These are phyloP conservation scores for Globisporangium cystogenes DNA, from an alignment of 352 stramenopile species.

Conservation along the genomic window DNA sequence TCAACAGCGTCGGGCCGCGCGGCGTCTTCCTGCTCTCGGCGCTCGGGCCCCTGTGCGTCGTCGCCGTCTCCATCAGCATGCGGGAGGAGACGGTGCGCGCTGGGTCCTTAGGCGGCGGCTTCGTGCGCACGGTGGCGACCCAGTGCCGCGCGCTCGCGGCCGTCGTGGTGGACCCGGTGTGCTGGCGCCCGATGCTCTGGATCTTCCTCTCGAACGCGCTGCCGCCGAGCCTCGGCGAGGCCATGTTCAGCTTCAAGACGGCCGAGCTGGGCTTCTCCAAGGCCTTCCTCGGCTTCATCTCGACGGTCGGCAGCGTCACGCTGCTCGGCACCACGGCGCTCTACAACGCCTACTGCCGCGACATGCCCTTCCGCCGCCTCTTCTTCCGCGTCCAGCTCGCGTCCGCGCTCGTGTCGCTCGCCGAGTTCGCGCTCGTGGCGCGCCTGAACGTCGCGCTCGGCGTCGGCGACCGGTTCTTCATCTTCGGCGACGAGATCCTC, in stretches of 20 bases:
- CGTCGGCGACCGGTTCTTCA: slow-evolving; percentile 68
- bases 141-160: slow-evolving; percentile 47
- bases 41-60: slow-evolving; percentile 55
- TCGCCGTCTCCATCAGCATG: slow-evolving; percentile 55
- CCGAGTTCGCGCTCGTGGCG: slow-evolving; percentile 68
- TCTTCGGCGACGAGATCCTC: slow-evolving; percentile 79
- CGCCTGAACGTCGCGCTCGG: slow-evolving; percentile 57
- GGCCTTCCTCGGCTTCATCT: slow-evolving; percentile 78
- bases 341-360: slow-evolving; percentile 78
- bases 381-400: slow-evolving; percentile 73
- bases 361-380: slow-evolving; percentile 73
- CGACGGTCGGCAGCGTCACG: slow-evolving; percentile 63
- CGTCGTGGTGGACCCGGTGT: slow-evolving; percentile 66
- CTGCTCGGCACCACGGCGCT: slow-evolving; percentile 61
- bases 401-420: slow-evolving; percentile 55
- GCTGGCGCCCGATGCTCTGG: slow-evolving; percentile 75
- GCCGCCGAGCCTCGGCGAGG: slow-evolving; percentile 61
- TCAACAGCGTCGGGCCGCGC: slow-evolving; percentile 54
- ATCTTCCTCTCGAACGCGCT: slow-evolving; percentile 79
- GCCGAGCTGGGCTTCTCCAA: slow-evolving; percentile 68
- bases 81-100: slow-evolving; percentile 38
- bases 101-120: slow-evolving; percentile 25
- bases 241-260: slow-evolving; percentile 85
- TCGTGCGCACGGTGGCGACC: slow-evolving; percentile 39
- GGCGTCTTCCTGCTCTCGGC: slow-evolving; percentile 77